Evolutionary conservation across 345 rosid genomes (phyloP), one percentile per base, ranked within the genome.

Genomic region (Pugionium cornutum): DNA sequence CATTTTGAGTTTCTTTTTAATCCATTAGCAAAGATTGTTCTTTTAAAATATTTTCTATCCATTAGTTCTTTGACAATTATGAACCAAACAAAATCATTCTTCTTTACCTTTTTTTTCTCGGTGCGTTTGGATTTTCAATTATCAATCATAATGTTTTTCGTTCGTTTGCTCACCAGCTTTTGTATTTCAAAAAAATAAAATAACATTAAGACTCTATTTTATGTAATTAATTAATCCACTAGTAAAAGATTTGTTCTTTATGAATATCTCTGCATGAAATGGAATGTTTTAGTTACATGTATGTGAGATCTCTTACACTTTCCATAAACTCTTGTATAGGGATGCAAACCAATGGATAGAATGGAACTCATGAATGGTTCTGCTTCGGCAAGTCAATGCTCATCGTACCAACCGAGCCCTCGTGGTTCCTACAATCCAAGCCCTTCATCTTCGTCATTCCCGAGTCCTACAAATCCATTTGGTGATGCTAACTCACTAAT

Each of bases 391-490:
- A 92, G 97, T 69, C 97, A 96, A 3, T 94, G 94, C 39, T 90
- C 99, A 57, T 94, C 97, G 2, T 88, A 94, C 75, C 96, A 88
- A 49, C 95, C 82, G 7, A 94, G 98, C 61, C 96, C 94, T 32
- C 83, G 97, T 70, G 86, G 89, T 9, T 92, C 98, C 5, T 92
- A 87, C 74, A 87, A 84, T 72, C 98, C 98, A 4, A 92, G 98
- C 54, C 98, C 98, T 9, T 81, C 83, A 53, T 82, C 96, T 33
- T 85, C 89, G 9, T 81, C 79, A 46, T 82, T 79, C 54, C 82
- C 83, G 0, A 82, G 86, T 48, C 86, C 86, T 62, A 70, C 72
- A 37, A 82, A 80, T 72, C 85, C 80, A 28, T 81, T 74, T 73
- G 73, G 86, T 44, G 96, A 90, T 67, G 82, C 92, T 48, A 83